A percentile compares a stretch with the other conserved stretches of the same genome.
Conservation (phyloP, 371 early-diverging fungal genomes). For the Mucor ambiguus region DNA sequence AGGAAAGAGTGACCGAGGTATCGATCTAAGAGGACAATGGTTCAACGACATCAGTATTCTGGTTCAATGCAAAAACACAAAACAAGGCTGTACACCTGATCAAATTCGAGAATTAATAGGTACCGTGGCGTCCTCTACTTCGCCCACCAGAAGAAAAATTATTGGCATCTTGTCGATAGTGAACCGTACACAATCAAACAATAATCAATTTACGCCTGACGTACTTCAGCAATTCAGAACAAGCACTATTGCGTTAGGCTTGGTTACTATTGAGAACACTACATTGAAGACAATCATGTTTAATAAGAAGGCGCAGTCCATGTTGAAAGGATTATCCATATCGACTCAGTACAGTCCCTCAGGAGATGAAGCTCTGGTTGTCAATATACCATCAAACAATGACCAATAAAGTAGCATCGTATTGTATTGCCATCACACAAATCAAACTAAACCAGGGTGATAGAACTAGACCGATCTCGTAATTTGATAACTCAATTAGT, state of each 20-base stretch:
- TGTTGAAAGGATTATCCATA: conserved; percentile 17
- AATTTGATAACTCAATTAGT: no score
- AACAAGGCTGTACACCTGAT: conserved; percentile 47
- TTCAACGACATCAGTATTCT: conserved; percentile 17
- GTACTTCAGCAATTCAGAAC: conserved; percentile 30
- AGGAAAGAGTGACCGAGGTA: conserved; percentile 45
- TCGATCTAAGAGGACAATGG: conserved; percentile 48
- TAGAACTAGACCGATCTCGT: no score
- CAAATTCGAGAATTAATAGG: conserved; percentile 44
- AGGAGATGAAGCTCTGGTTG: conserved; percentile 17
- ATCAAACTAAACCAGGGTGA: no score
- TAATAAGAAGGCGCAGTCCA: conserved; percentile 22
- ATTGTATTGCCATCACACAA: neutral
- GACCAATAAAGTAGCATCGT: neutral
- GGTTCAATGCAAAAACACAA: conserved; percentile 44
- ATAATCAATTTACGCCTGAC: conserved; percentile 32
- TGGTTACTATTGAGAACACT: conserved; percentile 32
- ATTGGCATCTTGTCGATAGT: conserved; percentile 40
- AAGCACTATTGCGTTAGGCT: conserved; percentile 34
- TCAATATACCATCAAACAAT: conserved; percentile 13
- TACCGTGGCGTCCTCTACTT: conserved; percentile 15
- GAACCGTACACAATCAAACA: conserved; percentile 8
- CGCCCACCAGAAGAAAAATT: neutral
- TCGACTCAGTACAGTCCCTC: conserved; percentile 13
- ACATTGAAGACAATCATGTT: conserved; percentile 39